These are phyloP conservation scores for Pichia sp. DNA, from an alignment of 1,139 yeast species.

Conservation along the genomic window DNA sequence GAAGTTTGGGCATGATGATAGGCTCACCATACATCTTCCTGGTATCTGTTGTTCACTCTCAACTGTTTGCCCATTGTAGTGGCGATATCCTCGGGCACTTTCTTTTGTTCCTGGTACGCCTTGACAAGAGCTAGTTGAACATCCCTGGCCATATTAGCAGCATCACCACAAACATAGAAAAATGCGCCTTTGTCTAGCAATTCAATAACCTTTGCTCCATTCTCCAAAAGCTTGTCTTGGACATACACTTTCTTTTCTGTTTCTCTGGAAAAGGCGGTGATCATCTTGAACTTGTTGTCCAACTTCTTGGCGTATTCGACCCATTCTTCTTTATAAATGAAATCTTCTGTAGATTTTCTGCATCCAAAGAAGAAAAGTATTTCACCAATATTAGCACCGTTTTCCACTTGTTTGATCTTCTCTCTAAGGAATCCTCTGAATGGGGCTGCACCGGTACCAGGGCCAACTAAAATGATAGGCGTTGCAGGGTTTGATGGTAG, in stretches of 20 bases:
- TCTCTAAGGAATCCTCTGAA: slow-evolving; percentile 91
- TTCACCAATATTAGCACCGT: slow-evolving; percentile 61
- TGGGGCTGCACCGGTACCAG: slow-evolving; percentile 99
- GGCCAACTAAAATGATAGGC: slow-evolving; percentile 91
- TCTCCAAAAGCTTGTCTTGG: slow-evolving; percentile 70
- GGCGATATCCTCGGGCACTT: slow-evolving; percentile 61
- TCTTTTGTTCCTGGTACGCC: slow-evolving; percentile 54
- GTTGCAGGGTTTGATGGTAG: slow-evolving; percentile 81
- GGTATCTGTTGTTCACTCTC: slow-evolving; percentile 83
- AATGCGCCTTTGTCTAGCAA: slow-evolving; percentile 72
- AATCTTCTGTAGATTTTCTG: slow-evolving; percentile 71
- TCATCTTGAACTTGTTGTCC: slow-evolving; percentile 64
- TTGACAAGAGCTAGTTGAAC: slow-evolving; percentile 71
- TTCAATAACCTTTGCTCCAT: slow-evolving; percentile 49
- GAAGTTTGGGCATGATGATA: neutral
- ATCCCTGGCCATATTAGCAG: slow-evolving; percentile 92
- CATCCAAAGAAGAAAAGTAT: slow-evolving; percentile 82
- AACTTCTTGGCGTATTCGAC: slow-evolving; percentile 56
- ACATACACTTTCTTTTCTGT: slow-evolving; percentile 71
- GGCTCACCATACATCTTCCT: slow-evolving; percentile 91
- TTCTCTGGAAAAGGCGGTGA: slow-evolving; percentile 86
- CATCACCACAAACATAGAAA: slow-evolving; percentile 96
- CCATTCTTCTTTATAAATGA: slow-evolving; percentile 86
- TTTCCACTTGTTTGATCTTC: slow-evolving; percentile 54
- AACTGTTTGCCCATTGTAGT: slow-evolving; percentile 72